Percentiles rank a stretch among this genome's conserved stretches.
phyloP scores from a whole-genome alignment of 306 rosid genomes.

The Dryas octopetala region DNA sequence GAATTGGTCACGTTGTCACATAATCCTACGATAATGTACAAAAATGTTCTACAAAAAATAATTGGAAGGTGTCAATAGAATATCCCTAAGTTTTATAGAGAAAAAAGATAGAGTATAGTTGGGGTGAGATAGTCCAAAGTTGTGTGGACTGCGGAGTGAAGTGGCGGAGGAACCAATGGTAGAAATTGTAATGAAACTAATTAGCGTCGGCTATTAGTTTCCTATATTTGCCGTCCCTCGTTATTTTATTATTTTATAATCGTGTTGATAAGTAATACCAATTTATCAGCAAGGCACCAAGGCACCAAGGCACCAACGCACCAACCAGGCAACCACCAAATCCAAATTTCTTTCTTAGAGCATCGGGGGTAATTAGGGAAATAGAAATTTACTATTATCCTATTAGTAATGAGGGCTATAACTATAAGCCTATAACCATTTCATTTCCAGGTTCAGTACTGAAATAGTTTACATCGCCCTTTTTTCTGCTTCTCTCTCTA shows the following conservation, averaged over 20 bases:
- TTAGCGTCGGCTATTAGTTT: neutral
- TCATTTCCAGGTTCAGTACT: neutral
- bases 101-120: neutral
- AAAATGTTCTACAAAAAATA: no score
- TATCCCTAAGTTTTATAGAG: no score
- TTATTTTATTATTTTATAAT: no score
- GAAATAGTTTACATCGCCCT: neutral
- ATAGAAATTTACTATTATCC: neutral
- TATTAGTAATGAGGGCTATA: no score
- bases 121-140: neutral
- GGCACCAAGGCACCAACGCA: no score
- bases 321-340: neutral
- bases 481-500: neutral
- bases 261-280: no score
- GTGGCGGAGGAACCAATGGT: conserved; percentile 1
- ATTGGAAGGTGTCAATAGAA: no score
- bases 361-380: conserved; percentile 7
- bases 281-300: no score
- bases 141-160: neutral
- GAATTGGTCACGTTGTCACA: no score
- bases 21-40: no score
- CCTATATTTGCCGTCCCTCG: neutral
- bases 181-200: no score
- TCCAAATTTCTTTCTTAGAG: neutral
- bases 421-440: no score